Percentiles rank a stretch among this genome's conserved stretches.
phyloP scores from a whole-genome alignment of 257 asterid genomes.

The Salvia splendens region DNA sequence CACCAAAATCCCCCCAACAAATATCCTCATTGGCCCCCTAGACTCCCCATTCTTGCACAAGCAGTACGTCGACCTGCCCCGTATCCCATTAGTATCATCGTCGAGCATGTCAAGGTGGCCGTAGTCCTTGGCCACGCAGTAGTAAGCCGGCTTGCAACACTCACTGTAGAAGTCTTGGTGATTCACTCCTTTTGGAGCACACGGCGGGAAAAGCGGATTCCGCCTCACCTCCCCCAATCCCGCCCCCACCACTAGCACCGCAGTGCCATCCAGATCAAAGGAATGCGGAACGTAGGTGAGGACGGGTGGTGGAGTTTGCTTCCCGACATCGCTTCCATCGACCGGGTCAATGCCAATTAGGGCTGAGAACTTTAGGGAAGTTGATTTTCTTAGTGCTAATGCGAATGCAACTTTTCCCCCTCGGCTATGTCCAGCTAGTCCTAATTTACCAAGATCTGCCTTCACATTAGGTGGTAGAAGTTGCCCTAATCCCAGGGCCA shows the following conservation, averaged over 20 bases:
- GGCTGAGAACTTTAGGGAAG: constrained; percentile 58
- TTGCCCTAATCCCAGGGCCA: constrained; percentile 47
- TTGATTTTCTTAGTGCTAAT: constrained; percentile 43
- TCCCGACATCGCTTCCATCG: constrained; percentile 68
- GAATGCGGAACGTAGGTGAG: constrained; percentile 69
- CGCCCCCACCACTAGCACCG: constrained; percentile 71
- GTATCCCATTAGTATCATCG: constrained; percentile 72
- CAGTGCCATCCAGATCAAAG: constrained; percentile 52
- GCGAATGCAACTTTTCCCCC: constrained; percentile 90
- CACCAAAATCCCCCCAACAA: constrained; percentile 68
- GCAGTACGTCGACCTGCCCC: constrained; percentile 61
- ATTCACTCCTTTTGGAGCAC: constrained; percentile 89
- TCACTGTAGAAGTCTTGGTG: constrained; percentile 75
- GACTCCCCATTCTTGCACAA: constrained; percentile 78
- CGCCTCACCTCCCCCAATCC: constrained; percentile 67
- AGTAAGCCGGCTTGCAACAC: constrained; percentile 54
- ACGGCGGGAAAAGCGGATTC: constrained; percentile 73
- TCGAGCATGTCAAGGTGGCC: constrained; percentile 90
- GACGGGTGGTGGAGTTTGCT: constrained; percentile 76
- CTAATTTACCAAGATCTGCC: constrained; percentile 59
- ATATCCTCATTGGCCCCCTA: constrained; percentile 81
- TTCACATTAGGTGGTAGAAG: constrained; percentile 62
- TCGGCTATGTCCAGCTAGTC: constrained; percentile 80
- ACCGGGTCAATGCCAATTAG: constrained; percentile 87
- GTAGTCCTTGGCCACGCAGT: constrained; percentile 75